Conservation (phyloP, 768 basidiomycete genomes). For the Termitomyces sp. region DNA sequence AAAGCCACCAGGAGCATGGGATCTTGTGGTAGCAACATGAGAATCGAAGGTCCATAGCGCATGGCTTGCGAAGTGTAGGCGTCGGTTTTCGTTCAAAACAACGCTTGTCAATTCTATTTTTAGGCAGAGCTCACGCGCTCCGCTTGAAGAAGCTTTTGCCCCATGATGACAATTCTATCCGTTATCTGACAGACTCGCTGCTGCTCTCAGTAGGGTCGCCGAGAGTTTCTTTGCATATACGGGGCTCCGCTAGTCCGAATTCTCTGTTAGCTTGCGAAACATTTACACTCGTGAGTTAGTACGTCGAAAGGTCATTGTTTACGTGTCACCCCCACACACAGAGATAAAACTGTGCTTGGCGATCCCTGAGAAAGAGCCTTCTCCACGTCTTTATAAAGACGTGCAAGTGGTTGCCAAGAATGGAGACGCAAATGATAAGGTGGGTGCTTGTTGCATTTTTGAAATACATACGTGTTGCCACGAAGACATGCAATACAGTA, state of each 20-base stretch:
- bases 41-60: constrained; percentile 7
- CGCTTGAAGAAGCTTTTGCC: not conserved
- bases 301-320: not conserved
- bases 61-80: not conserved
- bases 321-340: too few species aligned
- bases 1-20: not conserved
- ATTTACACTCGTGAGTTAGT: not conserved
- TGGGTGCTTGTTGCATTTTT: not conserved
- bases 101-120: not conserved
- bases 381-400: not conserved
- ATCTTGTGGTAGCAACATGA: not conserved
- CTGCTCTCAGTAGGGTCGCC: not conserved
- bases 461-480: not conserved
- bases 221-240: not conserved
- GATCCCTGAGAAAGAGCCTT: not conserved
- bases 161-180: not conserved
- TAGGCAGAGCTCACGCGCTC: constrained; percentile 1
- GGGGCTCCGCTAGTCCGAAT: too few species aligned
- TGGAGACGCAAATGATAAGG: not conserved
- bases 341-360: not conserved
- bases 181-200: not conserved
- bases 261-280: not conserved
- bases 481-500: too few species aligned
- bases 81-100: not conserved
- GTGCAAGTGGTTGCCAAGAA: not conserved